Evolutionary conservation across 1,139 yeast genomes (phyloP).

Genomic region (Pichia sp.): DNA sequence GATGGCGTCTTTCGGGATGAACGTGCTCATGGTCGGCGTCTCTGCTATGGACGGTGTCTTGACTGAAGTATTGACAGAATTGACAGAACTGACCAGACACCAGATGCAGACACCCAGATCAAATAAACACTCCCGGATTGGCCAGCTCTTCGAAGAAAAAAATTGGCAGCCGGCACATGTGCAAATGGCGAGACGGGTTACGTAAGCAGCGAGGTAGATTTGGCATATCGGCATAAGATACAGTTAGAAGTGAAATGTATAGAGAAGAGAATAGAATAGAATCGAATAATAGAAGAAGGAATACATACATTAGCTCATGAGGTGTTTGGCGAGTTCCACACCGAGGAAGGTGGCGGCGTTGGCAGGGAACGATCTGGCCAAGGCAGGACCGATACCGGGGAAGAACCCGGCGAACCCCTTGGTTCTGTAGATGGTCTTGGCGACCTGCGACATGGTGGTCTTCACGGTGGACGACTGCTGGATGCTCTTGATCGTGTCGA

Average conservation of each 20-base stretch:
- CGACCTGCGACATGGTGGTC: conserved; percentile 63
- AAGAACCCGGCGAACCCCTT: conserved; percentile 92
- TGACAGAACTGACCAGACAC: too few relatives aligned
- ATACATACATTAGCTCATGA: conserved; percentile 28
- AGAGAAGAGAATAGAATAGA: background rate
- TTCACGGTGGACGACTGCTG: conserved; percentile 64
- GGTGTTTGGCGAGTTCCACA: conserved; percentile 81
- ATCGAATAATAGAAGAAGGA: background rate
- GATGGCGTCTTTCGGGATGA: conserved; percentile 28
- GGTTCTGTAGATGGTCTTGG: conserved; percentile 56
- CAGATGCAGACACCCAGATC: too few relatives aligned
- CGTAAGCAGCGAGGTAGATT: too few relatives aligned
- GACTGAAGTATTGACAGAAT: too few relatives aligned
- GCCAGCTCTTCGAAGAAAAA: too few relatives aligned
- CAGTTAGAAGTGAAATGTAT: too few relatives aligned
- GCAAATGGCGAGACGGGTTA: too few relatives aligned
- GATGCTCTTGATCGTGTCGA: conserved; percentile 92
- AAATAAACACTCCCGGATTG: too few relatives aligned
- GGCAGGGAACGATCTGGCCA: conserved; percentile 94
- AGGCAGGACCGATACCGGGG: conserved; percentile 97
- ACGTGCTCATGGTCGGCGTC: conserved; percentile 30
- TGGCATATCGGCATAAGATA: too few relatives aligned
- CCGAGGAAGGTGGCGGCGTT: conserved; percentile 98
- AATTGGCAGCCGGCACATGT: too few relatives aligned
- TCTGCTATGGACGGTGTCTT: too few relatives aligned